phyloP scores from a whole-genome alignment of 202 grass and related monocot species.

The Hordeum pubiflorum region DNA sequence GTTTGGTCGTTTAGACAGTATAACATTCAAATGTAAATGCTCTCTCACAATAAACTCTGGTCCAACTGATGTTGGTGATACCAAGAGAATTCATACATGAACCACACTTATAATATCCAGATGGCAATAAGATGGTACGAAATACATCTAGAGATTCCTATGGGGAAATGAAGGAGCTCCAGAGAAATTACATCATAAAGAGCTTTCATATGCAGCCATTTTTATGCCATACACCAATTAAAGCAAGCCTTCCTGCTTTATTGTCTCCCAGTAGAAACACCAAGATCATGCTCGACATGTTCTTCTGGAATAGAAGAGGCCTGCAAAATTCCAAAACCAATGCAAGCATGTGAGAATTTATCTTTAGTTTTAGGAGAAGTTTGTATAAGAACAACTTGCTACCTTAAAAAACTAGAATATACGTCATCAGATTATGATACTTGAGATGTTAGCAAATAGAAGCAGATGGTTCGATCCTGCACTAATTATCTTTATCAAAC shows the following conservation, averaged over 20 bases:
- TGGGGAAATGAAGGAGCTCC: not conserved
- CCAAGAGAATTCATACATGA: not conserved
- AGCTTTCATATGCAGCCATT: not conserved
- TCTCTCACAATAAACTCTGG: not conserved
- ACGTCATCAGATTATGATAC: not conserved
- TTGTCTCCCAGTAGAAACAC: constrained; percentile 10
- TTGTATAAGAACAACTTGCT: not conserved
- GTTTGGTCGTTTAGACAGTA: not conserved
- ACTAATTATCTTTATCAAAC: not conserved
- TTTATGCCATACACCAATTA: not conserved
- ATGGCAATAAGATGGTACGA: constrained; percentile 3
- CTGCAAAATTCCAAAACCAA: constrained; percentile 20
- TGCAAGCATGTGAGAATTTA: not conserved
- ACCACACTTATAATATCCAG: not conserved
- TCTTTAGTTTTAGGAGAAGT: not conserved
- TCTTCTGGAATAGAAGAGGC: not conserved
- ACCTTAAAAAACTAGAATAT: not conserved
- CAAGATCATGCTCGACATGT: not conserved
- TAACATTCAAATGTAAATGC: not conserved
- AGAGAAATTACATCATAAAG: constrained; percentile 2
- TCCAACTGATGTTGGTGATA: not conserved
- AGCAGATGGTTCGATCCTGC: not conserved
- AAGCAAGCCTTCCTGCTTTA: not conserved
- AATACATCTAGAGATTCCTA: not conserved
- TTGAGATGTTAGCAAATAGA: not conserved